phyloP scores from a whole-genome alignment of 1,284 basidiomycete species.

The Xerocomus minutiporus region DNA sequence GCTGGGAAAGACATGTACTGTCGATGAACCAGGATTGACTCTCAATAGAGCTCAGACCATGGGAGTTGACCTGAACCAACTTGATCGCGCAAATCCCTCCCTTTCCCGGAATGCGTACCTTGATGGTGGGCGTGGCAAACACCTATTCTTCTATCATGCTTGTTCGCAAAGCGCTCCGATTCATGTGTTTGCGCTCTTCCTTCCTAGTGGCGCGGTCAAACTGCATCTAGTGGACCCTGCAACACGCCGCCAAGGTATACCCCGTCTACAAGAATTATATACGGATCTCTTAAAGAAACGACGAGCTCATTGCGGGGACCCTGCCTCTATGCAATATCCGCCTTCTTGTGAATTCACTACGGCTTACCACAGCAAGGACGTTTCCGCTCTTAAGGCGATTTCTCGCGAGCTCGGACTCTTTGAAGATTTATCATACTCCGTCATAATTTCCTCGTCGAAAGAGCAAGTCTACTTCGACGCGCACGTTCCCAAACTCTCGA shows the following conservation, averaged over 20 bases:
- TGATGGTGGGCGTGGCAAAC: slow-evolving; percentile 69
- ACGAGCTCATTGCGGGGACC: slow-evolving; percentile 37
- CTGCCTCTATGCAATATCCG: slow-evolving; percentile 64
- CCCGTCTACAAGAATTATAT: slow-evolving; percentile 76
- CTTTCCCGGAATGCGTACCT: slow-evolving; percentile 73
- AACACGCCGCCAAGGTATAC: slow-evolving; percentile 76
- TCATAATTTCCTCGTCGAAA: slow-evolving; percentile 85
- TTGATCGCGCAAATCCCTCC: slow-evolving; percentile 61
- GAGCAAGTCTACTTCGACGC: slow-evolving; percentile 83
- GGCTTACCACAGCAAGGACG: slow-evolving; percentile 77
- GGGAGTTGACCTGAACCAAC: slow-evolving; percentile 83
- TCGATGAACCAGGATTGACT: slow-evolving; percentile 66
- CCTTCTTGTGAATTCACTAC: slow-evolving; percentile 67
- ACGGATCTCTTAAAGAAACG: slow-evolving; percentile 49
- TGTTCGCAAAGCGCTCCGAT: slow-evolving; percentile 69
- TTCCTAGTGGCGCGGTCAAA: slow-evolving; percentile 67
- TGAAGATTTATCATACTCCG: slow-evolving; percentile 66
- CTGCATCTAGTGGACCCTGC: slow-evolving; percentile 91
- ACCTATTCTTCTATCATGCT: slow-evolving; percentile 91
- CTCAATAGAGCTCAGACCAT: slow-evolving; percentile 81
- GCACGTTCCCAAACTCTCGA: slow-evolving; percentile 66
- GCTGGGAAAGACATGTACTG: slow-evolving; percentile 79
- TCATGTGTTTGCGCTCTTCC: slow-evolving; percentile 90
- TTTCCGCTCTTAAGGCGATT: slow-evolving; percentile 80
- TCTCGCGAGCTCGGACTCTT: slow-evolving; percentile 80